Base-by-base conservation (phyloP, 75 land plant genomes). In the Selaginella tamariscina region DNA sequence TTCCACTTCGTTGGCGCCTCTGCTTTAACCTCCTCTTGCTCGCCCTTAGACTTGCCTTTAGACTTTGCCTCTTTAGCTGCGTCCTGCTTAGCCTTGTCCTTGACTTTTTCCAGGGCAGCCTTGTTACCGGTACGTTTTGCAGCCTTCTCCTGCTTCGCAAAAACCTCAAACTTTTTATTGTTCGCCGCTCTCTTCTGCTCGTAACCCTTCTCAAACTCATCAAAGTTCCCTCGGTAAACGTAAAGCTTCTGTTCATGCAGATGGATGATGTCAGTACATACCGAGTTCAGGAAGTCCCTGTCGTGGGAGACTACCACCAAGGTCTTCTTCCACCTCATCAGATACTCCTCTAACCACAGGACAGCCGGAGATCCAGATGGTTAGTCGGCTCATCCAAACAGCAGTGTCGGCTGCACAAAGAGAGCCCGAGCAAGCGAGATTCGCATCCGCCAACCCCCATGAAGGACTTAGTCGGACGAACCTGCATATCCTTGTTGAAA, bases 391-490 rank as follows among this genome's bases (percentile, higher is more conserved):
- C 86, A 78, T 93, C 98, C 30, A 93, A 93, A 66, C 31, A 93
- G 64, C 29, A 93, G 82, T 0, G 96, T 93, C 0, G 98, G 96
- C 68, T 93, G 95, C 30, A 93, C 76, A 68, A 93, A 93, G 26
- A 93, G 83, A 27, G 98, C 98, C 65, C 98, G 73, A 9, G 98
- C 96, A 63, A 89, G 66, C 0, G 91, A 93, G 2, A 89, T 89
- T 67, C 98, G 81, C 98, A 93, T 93, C 54, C 98, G 78, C 98
- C 98, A 93, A 15, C 96, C 98, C 64, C 98, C 96, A 79, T 89
- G 75, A 93, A 93, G 0, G 98, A 89, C 66, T 71, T 73, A 0
- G 96, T 93, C 0, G 88, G 32, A 27, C 88, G 79, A 5, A 23
- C 70, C 54, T 91, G 70, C 68, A 66, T 66, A 49, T 79, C 88